phyloP scores from a whole-genome alignment of 2,329 filamentous ascomycete genomes.

The Stenocarpella maydis region DNA sequence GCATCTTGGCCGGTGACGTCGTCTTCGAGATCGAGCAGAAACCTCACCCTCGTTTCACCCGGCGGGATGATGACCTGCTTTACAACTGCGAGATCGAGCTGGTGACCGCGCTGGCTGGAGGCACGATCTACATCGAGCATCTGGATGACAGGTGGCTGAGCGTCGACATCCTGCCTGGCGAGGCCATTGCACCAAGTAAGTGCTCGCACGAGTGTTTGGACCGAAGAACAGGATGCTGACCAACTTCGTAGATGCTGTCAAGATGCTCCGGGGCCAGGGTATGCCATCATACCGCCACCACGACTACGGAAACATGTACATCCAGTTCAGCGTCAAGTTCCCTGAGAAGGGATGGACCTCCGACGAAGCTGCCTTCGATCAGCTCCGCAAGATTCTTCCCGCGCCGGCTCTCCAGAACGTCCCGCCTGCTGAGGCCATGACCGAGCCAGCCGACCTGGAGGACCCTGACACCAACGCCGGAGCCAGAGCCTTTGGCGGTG shows the following conservation, averaged over 20 bases:
- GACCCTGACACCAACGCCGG: slow-evolving; percentile 78
- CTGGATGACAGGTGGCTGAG: slow-evolving; percentile 97
- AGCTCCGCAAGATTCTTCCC: slow-evolving; percentile 87
- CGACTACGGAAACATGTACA: slow-evolving; percentile 94
- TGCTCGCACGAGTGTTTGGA: slow-evolving; percentile 33
- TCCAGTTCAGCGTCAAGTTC: slow-evolving; percentile 98
- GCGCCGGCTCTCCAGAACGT: slow-evolving; percentile 67
- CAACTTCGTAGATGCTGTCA: slow-evolving; percentile 74
- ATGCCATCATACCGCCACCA: slow-evolving; percentile 98
- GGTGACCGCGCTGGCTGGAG: slow-evolving; percentile 91
- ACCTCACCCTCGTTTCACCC: slow-evolving; percentile 93
- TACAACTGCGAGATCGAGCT: slow-evolving; percentile 96
- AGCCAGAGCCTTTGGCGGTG: slow-evolving; percentile 72
- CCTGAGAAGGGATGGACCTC: slow-evolving; percentile 78
- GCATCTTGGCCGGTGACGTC: slow-evolving; percentile 92
- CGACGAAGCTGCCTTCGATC: slow-evolving; percentile 74
- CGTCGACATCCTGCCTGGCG: slow-evolving; percentile 90
- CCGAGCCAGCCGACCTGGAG: slow-evolving; percentile 87
- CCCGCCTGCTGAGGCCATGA: slow-evolving; percentile 87
- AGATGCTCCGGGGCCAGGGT: slow-evolving; percentile 94
- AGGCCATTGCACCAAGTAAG: slow-evolving; percentile 92
- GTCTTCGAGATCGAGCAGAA: slow-evolving; percentile 99
- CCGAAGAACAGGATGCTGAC: slow-evolving; percentile 37
- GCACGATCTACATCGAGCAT: slow-evolving; percentile 91
- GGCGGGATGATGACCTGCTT: slow-evolving; percentile 94